Conservation (phyloP, 345 rosid genomes). For the Gossypium mustelinum region DNA sequence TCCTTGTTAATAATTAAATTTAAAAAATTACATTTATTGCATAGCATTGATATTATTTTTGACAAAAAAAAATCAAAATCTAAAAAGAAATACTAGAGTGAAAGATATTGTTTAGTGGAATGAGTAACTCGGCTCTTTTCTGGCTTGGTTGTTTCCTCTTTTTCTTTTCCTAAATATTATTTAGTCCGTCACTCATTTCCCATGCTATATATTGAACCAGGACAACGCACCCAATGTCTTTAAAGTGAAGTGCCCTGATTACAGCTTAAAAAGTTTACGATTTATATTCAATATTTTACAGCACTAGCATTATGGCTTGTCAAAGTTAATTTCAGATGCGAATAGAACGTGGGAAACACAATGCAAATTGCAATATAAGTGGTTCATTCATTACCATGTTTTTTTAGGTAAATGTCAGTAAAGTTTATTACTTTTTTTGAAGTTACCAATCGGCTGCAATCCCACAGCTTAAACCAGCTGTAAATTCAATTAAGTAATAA, state of each 20-base stretch:
- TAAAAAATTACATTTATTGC: too few relatives aligned
- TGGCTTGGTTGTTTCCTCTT: too few relatives aligned
- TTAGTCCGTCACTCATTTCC: background rate
- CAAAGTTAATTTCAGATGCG: background rate
- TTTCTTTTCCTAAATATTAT: too few relatives aligned
- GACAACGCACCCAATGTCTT: background rate
- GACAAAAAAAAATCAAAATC: too few relatives aligned
- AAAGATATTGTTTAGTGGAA: too few relatives aligned
- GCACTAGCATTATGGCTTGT: background rate
- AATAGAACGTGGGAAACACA: constrained; percentile 6
- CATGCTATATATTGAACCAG: background rate
- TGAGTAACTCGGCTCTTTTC: too few relatives aligned
- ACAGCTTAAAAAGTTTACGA: too few relatives aligned
- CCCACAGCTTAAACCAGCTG: constrained; percentile 24
- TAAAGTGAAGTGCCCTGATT: background rate
- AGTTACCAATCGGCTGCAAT: constrained; percentile 16
- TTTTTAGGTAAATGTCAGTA: background rate
- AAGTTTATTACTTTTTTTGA: background rate
- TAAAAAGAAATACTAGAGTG: too few relatives aligned
- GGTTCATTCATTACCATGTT: background rate
- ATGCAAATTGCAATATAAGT: background rate
- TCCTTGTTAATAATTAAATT: too few relatives aligned
- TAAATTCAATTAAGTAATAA: constrained; percentile 6
- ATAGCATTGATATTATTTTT: too few relatives aligned
- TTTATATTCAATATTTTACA: background rate